phyloP scores from a whole-genome alignment of 495 filamentous ascomycete genomes.

The Friedmanniomyces simplex region DNA sequence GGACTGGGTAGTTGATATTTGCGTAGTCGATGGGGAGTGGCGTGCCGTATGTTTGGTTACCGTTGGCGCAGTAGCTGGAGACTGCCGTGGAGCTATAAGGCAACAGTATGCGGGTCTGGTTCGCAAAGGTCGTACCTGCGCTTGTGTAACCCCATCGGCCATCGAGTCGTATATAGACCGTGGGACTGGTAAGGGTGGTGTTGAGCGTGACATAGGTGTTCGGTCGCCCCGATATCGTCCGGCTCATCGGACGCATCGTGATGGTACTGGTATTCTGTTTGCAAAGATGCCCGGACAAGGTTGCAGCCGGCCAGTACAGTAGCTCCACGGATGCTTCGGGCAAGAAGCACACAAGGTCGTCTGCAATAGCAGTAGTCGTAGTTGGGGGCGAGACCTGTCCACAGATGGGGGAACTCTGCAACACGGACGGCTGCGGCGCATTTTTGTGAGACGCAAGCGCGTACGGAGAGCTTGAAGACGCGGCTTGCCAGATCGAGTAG shows the following conservation, averaged over 20 bases:
- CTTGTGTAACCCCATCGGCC: slow-evolving; percentile 1
- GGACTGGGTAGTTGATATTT: slow-evolving; percentile 8
- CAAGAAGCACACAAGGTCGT: background rate
- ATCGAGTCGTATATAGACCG: slow-evolving; percentile 1
- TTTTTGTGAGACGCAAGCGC: too few species aligned
- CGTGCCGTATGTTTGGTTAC: background rate
- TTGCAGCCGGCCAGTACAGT: slow-evolving; percentile 6
- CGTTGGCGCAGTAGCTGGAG: slow-evolving; percentile 3
- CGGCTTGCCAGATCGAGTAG: too few species aligned
- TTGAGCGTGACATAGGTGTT: slow-evolving; percentile 2
- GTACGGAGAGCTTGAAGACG: too few species aligned
- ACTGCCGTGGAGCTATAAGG: background rate
- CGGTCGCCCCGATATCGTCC: background rate
- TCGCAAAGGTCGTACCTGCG: background rate
- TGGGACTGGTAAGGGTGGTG: slow-evolving; percentile 5
- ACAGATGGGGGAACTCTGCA: background rate
- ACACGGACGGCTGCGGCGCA: too few species aligned
- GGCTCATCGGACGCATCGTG: background rate
- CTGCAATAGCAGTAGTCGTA: too few species aligned
- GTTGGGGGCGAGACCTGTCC: too few species aligned
- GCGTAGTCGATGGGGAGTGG: slow-evolving; percentile 4
- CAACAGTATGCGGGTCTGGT: background rate
- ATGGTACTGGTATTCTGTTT: background rate
- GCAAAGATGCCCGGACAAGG: background rate
- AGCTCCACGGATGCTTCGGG: background rate